These are phyloP conservation scores for Corrigiola litoralis DNA, from an alignment of 179 eudicot species.

Conservation along the genomic window DNA sequence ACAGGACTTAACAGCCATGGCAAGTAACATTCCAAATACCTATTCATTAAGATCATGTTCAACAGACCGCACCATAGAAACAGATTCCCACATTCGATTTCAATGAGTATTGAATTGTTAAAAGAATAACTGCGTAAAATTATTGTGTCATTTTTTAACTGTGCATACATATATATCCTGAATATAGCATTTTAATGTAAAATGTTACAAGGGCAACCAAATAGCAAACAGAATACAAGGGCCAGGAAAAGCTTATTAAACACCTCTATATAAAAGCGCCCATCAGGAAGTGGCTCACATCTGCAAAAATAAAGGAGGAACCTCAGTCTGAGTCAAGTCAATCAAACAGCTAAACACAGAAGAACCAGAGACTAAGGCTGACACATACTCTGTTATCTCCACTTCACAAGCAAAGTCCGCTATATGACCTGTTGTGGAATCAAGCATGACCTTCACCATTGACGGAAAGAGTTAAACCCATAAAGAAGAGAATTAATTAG, in stretches of 20 bases:
- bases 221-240: background rate
- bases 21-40: too few species aligned
- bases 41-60: too few species aligned
- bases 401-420: conserved; percentile 98
- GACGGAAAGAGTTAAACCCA: conserved; percentile 24
- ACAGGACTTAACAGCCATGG: too few species aligned
- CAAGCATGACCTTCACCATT: conserved; percentile 68
- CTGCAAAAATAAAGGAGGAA: conserved; percentile 38
- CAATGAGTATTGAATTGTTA: too few species aligned
- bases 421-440: conserved; percentile 70
- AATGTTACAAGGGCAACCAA: background rate
- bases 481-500: conserved; percentile 14
- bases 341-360: background rate
- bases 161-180: too few species aligned
- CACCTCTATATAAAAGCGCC: conserved; percentile 97
- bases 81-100: too few species aligned
- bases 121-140: too few species aligned
- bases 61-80: too few species aligned
- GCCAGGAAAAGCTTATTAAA: background rate
- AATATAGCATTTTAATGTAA: background rate
- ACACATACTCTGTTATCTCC: conserved; percentile 92
- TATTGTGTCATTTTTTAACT: too few species aligned
- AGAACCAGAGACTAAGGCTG: background rate
- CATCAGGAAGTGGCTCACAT: conserved; percentile 99
- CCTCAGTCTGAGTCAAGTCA: conserved; percentile 1